Evolutionary conservation across 345 rosid genomes (phyloP).

Genomic region (Citrus unshiu): DNA sequence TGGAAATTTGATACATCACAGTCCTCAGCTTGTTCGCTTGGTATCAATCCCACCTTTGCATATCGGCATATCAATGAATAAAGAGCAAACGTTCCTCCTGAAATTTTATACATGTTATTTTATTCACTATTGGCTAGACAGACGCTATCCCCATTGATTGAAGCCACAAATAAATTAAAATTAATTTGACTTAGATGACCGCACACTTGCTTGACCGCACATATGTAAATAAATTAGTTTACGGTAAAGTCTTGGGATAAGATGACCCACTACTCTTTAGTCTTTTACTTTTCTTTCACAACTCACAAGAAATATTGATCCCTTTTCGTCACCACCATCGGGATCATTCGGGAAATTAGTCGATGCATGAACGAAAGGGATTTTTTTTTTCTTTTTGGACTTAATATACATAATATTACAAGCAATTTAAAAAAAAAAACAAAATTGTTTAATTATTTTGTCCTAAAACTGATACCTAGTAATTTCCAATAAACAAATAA

Average conservation of each 20-base stretch:
- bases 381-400: background rate
- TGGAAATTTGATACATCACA: constrained; percentile 28
- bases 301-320: background rate
- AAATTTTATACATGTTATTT: too few relatives aligned
- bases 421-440: too few relatives aligned
- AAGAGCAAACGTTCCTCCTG: constrained; percentile 57
- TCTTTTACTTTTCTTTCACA: background rate
- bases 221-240: too few relatives aligned
- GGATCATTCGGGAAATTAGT: background rate
- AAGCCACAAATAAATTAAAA: too few relatives aligned
- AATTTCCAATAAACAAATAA: too few relatives aligned
- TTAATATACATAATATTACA: too few relatives aligned
- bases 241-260: background rate
- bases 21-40: constrained; percentile 46
- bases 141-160: too few relatives aligned
- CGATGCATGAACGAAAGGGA: background rate
- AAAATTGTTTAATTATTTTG: background rate
- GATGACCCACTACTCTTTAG: background rate
- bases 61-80: constrained; percentile 50
- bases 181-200: too few relatives aligned
- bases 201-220: too few relatives aligned
- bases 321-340: background rate
- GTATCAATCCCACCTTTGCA: constrained; percentile 44
- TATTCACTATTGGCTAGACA: too few relatives aligned
- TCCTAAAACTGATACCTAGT: background rate